These are phyloP conservation scores for Darksidea phi DNA, from an alignment of 495 filamentous ascomycete genomes.

Conservation along the genomic window DNA sequence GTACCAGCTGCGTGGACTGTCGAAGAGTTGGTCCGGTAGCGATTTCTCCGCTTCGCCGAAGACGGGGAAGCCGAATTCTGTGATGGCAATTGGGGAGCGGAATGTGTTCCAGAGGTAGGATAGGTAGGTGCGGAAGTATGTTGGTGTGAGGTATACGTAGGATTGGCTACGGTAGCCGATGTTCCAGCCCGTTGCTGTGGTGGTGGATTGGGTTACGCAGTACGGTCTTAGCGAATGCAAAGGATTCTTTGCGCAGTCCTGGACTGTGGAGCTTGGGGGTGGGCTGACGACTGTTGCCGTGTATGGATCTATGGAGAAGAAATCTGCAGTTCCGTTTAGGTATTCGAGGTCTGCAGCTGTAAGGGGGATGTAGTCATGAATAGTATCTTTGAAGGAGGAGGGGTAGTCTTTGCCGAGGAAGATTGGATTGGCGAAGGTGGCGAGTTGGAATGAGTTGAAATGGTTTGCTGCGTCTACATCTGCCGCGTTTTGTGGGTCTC, in stretches of 20 bases:
- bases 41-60: slow-evolving; percentile 41
- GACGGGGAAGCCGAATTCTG: slow-evolving; percentile 48
- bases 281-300: slow-evolving; percentile 46
- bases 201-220: slow-evolving; percentile 45
- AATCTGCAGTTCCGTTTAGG: slow-evolving; percentile 46
- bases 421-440: slow-evolving; percentile 46
- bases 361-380: slow-evolving; percentile 30
- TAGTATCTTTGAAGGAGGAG: slow-evolving; percentile 32
- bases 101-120: slow-evolving; percentile 50
- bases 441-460: slow-evolving; percentile 48
- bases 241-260: slow-evolving; percentile 41
- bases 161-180: slow-evolving; percentile 48
- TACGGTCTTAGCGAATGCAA: slow-evolving; percentile 44
- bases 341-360: slow-evolving; percentile 41
- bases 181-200: slow-evolving; percentile 45
- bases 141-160: slow-evolving; percentile 43
- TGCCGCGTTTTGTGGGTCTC: slow-evolving; percentile 40
- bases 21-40: slow-evolving; percentile 43
- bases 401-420: slow-evolving; percentile 49
- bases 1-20: slow-evolving; percentile 46
- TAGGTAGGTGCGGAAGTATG: slow-evolving; percentile 44
- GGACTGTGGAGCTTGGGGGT: slow-evolving; percentile 42
- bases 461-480: slow-evolving; percentile 45
- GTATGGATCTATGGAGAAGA: slow-evolving; percentile 51
- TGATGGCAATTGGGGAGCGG: slow-evolving; percentile 32